A percentile compares a stretch with the other conserved stretches of the same genome.
Evolutionary conservation across 2,329 filamentous ascomycete genomes (phyloP).

Genomic region (Cladophialophora bantiana): DNA sequence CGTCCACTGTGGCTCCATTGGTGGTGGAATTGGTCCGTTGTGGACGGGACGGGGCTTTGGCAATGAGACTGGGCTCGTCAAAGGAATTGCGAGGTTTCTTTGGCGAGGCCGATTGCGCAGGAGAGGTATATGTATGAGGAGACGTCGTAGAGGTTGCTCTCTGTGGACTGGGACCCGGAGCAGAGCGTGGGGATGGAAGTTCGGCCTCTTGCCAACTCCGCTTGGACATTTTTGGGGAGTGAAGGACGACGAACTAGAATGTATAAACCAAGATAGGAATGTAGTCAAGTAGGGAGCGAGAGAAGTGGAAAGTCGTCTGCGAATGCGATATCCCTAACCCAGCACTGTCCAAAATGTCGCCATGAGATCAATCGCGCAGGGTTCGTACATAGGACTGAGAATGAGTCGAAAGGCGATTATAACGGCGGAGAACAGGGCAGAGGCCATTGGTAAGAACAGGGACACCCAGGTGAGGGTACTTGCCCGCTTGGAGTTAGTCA

Average conservation of each 20-base stretch:
- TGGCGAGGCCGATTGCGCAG: slow-evolving; percentile 33
- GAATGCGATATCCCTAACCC: background rate
- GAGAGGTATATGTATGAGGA: slow-evolving; percentile 34
- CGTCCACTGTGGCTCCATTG: slow-evolving; percentile 33
- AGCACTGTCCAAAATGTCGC: background rate
- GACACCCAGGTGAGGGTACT: background rate
- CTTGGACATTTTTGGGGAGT: slow-evolving; percentile 37
- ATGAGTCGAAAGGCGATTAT: background rate
- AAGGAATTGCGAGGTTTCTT: slow-evolving; percentile 37
- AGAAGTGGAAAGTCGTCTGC: background rate
- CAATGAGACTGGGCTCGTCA: slow-evolving; percentile 35
- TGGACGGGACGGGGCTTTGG: slow-evolving; percentile 31
- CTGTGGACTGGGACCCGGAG: slow-evolving; percentile 20
- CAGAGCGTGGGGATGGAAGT: slow-evolving; percentile 38
- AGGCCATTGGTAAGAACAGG: background rate
- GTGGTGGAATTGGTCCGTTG: slow-evolving; percentile 32
- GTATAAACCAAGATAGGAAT: background rate
- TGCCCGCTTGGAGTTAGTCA: background rate
- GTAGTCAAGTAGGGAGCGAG: background rate
- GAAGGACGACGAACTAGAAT: background rate
- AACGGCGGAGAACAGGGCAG: background rate
- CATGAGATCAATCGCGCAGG: background rate
- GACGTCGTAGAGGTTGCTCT: slow-evolving; percentile 29
- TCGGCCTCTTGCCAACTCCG: slow-evolving; percentile 41
- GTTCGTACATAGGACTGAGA: background rate